Conservation (phyloP, 2,329 filamentous ascomycete species). For the Ploettnerulaceae sp. region DNA sequence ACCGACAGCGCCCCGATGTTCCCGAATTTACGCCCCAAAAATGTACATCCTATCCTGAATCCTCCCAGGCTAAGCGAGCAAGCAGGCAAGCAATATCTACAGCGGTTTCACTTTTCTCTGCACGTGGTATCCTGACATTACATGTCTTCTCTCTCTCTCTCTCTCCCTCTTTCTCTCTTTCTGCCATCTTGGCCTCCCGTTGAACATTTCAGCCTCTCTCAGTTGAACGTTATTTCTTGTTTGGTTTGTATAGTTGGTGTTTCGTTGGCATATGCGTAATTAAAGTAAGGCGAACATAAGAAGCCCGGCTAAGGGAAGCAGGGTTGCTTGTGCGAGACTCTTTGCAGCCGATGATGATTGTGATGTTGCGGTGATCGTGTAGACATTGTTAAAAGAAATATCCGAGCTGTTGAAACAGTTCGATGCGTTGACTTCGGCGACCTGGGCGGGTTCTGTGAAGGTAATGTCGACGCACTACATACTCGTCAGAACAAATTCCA, state of each 20-base stretch:
- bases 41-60: no score
- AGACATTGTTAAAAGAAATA: constrained; percentile 46
- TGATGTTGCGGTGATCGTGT: constrained; percentile 49
- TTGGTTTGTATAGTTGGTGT: background rate
- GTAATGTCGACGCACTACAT: constrained; percentile 87
- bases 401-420: constrained; percentile 78
- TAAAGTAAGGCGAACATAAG: constrained; percentile 13
- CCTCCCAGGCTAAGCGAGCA: no score
- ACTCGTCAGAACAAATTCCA: background rate
- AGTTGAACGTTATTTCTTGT: background rate
- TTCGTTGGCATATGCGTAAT: background rate
- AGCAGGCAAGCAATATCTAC: no score
- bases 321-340: constrained; percentile 36
- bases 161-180: no score
- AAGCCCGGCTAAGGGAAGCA: constrained; percentile 12
- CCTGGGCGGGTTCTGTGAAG: constrained; percentile 75
- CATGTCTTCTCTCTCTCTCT: no score
- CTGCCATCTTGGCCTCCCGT: no score
- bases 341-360: constrained; percentile 35
- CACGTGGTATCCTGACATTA: no score
- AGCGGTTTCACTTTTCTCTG: no score
- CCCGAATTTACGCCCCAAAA: no score
- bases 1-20: no score
- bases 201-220: background rate
- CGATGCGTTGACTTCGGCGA: constrained; percentile 67